These are phyloP conservation scores for Ophiostoma himal-ulmi DNA, from an alignment of 2,329 filamentous ascomycete genomes.

Conservation along the genomic window DNA sequence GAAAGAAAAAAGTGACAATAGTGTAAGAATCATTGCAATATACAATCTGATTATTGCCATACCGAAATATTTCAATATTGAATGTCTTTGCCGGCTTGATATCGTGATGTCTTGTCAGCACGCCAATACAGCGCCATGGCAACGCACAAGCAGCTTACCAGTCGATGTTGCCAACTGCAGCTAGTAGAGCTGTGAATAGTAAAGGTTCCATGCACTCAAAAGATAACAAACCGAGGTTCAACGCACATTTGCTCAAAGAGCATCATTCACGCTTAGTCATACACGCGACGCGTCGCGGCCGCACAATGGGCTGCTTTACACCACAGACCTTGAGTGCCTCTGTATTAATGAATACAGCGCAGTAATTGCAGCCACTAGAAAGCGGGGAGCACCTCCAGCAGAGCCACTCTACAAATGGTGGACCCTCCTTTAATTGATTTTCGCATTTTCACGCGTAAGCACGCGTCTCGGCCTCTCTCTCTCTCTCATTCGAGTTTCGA, in stretches of 20 bases:
- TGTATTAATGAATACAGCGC: background rate
- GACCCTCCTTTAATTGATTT: conserved; percentile 13
- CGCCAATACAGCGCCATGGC: background rate
- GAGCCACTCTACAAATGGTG: background rate
- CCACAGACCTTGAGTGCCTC: background rate
- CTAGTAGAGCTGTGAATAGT: background rate
- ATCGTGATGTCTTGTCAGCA: background rate
- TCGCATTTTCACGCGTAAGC: conserved; percentile 4
- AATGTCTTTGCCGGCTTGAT: background rate
- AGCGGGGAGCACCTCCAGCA: background rate
- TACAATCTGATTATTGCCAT: background rate
- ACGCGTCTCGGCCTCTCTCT: conserved; percentile 11
- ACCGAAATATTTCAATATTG: background rate
- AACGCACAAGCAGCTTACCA: background rate
- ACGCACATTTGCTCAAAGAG: background rate
- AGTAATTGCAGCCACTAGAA: background rate
- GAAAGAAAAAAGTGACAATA: background rate
- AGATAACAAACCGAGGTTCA: background rate
- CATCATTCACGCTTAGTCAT: background rate
- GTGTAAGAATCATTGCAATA: background rate
- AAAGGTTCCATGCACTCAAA: too few species aligned
- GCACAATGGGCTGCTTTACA: background rate
- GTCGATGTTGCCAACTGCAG: background rate
- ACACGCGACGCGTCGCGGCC: conserved; percentile 13
- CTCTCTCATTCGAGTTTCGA: background rate